These are phyloP conservation scores for Solanum pennellii DNA, from an alignment of 257 asterid species.

Conservation along the genomic window DNA sequence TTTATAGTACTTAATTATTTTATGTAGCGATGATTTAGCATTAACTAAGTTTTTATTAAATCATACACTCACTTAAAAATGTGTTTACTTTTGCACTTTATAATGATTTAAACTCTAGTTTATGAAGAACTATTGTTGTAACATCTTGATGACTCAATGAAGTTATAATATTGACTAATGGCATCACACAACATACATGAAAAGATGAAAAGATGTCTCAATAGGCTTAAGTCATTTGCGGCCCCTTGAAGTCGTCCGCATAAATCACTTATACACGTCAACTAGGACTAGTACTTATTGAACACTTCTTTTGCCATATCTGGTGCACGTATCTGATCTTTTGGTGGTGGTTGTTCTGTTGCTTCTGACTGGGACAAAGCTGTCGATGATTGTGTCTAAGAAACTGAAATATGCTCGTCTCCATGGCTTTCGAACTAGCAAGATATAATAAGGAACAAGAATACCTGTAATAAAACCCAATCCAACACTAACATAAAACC, in stretches of 20 bases:
- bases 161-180: background rate
- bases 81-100: too few relatives aligned
- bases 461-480: conserved; percentile 40
- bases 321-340: background rate
- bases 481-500: conserved; percentile 46
- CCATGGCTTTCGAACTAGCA: conserved; percentile 28
- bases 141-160: too few relatives aligned
- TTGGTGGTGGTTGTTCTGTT: background rate
- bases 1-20: too few relatives aligned
- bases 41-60: too few relatives aligned
- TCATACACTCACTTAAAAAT: too few relatives aligned
- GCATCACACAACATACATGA: background rate
- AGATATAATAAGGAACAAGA: conserved; percentile 15
- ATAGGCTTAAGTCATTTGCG: background rate
- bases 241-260: accelerated
- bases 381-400: conserved; percentile 17
- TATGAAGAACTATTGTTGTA: too few relatives aligned
- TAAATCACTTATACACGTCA: background rate
- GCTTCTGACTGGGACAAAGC: background rate
- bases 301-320: background rate
- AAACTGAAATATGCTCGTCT: conserved; percentile 20
- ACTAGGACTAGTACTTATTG: background rate
- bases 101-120: too few relatives aligned
- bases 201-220: background rate
- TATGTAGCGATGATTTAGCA: too few relatives aligned